Base-by-base conservation (phyloP, 2,329 filamentous ascomycete species). In the Pseudopithomyces maydicus region DNA sequence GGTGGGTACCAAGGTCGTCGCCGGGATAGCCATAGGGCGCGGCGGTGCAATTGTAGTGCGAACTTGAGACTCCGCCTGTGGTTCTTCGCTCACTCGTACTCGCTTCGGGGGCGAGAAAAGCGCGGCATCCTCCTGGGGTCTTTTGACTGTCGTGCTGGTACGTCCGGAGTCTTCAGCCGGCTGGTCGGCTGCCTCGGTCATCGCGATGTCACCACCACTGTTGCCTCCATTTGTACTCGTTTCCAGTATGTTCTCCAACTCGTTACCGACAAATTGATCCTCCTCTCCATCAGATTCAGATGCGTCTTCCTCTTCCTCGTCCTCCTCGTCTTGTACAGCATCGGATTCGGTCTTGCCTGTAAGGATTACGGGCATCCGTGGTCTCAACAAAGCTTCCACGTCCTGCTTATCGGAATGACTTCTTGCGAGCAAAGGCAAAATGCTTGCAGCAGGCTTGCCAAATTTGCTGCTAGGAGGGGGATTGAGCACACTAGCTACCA, bases 401-500 rank as follows among this genome's bases (percentile, higher is more conserved):
- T 83, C 84, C 55, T 85, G 80, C 48, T 88, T 84, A 11, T 82
- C 74, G 81, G 66, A 87, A 90, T 49, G 85, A 83, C 46, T 42
- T 53, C 87, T 84, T 7, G 87, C 85, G 23, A 97, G 79, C 66
- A 96, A 90, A 0, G 94, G 93, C 46, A 97, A 77, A 46, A 97
- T 88, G 72, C 89, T 95, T 26, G 90, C 82, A 58, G 87, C 85
- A 50, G 85, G 84, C 38, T 78, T 79, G 11, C 61, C 85, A 81
- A 41, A 88, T 84, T 70, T 87, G 82, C 68, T 85, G 80, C 68
- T 87, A 80, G 60, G 86, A 78, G 74, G 88, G 0, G 92, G 91
- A 74, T 95, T 92, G 57, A 97, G 79, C 12, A 96, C 87, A 72
- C 91, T 94, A 6, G 92, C 87, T 11, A 95, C 70, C 84, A 97